Base-by-base conservation (phyloP, 208 protist genomes). In the Spongospora subterranea region DNA sequence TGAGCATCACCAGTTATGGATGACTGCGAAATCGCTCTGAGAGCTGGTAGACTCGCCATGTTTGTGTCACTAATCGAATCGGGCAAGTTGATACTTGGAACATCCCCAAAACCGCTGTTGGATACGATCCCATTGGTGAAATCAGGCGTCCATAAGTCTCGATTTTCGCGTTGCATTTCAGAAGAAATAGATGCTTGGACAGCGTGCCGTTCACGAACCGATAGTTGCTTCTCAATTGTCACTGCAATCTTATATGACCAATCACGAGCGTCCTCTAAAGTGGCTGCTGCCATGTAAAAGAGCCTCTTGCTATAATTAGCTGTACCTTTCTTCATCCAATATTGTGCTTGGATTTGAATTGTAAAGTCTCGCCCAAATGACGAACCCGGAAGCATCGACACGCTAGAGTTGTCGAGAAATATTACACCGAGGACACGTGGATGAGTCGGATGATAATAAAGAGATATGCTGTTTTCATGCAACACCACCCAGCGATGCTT, bases 281-380 rank as follows among this genome's bases (percentile, higher is more conserved):
- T 39, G 6, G 71, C n/a, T 6, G 71, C 71, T 6, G 71, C 6
- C 71, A 82, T 6, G 71, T 39, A 82, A n/a, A 82, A 82, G 17
- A 82, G 71, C 17, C 71, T 6, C 6, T 6, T 39, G 6, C 17
- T 82, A 43, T 82, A 6, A n/a, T 35, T 35, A 6, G 71, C 11
- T 20, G 35, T 43, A n/a, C 71, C 71, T 43, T 82, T 82, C 71
- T 82, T 82, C 71, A 35, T 82, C 71, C 71, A 82, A n/a, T 82
- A 82, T n/a, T 82, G 71, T 6, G 71, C 71, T n/a, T 82, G 71
- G 71, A 82, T 35, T n/a, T 82, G 71, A n/a, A 82, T 82, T n/a
- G 71, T 82, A n/a, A 45, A 82, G n/a, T 82, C 71, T 35, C 71
- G 71, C 6, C 71, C 71, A n/a, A 82, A 6, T 29, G 54, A 65